Conservation (phyloP, 768 basidiomycete species). For the Tylopilus subfusipes region DNA sequence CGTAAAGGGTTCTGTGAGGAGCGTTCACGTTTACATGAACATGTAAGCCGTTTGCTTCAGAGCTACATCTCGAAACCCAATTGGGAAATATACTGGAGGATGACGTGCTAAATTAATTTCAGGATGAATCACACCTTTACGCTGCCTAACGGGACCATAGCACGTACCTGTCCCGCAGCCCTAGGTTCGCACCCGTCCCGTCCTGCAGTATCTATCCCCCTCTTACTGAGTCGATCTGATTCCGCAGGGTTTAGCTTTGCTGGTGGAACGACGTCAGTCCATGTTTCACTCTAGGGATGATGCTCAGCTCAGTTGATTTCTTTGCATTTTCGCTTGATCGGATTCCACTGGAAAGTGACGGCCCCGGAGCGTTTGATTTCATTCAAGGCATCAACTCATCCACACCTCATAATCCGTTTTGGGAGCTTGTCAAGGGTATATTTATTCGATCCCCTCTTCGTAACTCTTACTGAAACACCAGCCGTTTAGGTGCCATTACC, state of each 20-base stretch:
- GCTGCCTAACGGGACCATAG: slow-evolving; percentile 62
- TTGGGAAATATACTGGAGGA: background rate
- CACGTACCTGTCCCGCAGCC: slow-evolving; percentile 74
- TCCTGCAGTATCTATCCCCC: background rate
- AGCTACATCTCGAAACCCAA: too few relatives aligned
- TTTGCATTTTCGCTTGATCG: background rate
- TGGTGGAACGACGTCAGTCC: slow-evolving; percentile 73
- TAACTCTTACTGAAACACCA: background rate
- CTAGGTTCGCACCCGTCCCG: slow-evolving; percentile 46
- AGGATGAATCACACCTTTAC: slow-evolving; percentile 65
- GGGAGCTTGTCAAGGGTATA: slow-evolving; percentile 69
- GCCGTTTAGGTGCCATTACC: slow-evolving; percentile 41
- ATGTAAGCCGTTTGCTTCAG: slow-evolving; percentile 47
- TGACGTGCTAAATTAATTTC: background rate
- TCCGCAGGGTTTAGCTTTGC: slow-evolving; percentile 66
- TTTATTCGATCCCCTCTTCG: background rate
- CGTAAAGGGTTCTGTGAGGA: slow-evolving; percentile 60
- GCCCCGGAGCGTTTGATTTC: slow-evolving; percentile 77
- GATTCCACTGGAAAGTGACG: slow-evolving; percentile 41
- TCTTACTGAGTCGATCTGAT: background rate
- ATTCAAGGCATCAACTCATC: slow-evolving; percentile 69
- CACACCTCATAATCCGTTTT: slow-evolving; percentile 67
- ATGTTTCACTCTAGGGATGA: background rate
- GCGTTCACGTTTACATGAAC: slow-evolving; percentile 65
- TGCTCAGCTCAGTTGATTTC: background rate